These are phyloP conservation scores for Coemansia sp. DNA, from an alignment of 192 early-diverging fungal species.

Conservation along the genomic window DNA sequence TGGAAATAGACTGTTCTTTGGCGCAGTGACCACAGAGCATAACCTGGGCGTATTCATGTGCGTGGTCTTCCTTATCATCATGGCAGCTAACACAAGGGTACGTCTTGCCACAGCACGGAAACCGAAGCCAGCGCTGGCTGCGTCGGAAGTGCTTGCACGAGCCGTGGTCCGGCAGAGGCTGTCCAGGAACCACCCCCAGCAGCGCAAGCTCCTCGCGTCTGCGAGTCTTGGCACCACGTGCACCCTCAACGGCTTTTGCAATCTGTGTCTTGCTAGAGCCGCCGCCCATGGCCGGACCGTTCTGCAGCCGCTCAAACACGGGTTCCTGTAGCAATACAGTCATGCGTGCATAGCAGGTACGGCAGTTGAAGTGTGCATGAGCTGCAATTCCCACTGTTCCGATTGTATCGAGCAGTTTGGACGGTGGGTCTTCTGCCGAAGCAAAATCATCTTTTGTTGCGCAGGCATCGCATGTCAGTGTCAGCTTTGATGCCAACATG, in stretches of 20 bases:
- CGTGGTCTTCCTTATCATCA: constrained; percentile 71
- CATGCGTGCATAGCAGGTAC: constrained; percentile 43
- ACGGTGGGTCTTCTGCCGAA: neutral
- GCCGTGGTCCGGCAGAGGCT: constrained; percentile 75
- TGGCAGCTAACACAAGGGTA: constrained; percentile 86
- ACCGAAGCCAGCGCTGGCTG: constrained; percentile 88
- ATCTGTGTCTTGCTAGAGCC: constrained; percentile 40
- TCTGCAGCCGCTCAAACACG: constrained; percentile 56
- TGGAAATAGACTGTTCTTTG: constrained; percentile 67
- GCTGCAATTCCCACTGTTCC: constrained; percentile 31
- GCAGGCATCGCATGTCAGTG: constrained; percentile 71
- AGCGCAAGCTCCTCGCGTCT: constrained; percentile 57
- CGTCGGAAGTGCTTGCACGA: constrained; percentile 83
- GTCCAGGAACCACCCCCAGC: constrained; percentile 69
- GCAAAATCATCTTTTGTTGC: constrained; percentile 31
- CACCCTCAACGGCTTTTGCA: constrained; percentile 42
- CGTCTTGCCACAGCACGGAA: constrained; percentile 84
- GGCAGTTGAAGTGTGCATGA: constrained; percentile 18
- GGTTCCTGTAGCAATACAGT: constrained; percentile 49
- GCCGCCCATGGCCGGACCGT: constrained; percentile 35
- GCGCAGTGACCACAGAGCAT: constrained; percentile 86
- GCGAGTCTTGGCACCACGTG: constrained; percentile 49
- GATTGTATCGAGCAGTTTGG: constrained; percentile 10
- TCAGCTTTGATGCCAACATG: constrained; percentile 69
- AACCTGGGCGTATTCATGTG: constrained; percentile 66